These are phyloP conservation scores for Mortierella sp. DNA, from an alignment of 371 early-diverging fungal genomes.

Conservation along the genomic window DNA sequence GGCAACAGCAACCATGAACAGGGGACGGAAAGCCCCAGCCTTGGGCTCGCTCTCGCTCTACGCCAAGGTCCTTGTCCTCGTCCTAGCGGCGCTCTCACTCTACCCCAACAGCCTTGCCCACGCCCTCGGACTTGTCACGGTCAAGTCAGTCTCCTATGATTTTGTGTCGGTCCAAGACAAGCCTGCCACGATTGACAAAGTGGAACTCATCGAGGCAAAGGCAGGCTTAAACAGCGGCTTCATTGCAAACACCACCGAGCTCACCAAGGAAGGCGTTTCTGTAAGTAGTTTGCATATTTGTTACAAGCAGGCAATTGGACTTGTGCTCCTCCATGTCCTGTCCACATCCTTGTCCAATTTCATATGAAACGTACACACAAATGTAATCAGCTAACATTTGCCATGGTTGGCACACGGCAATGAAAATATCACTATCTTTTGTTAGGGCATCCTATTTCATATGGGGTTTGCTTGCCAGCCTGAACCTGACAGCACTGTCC, in stretches of 20 bases:
- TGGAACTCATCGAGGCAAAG: constrained; percentile 10
- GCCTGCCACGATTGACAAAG: constrained; percentile 13
- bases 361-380: too few species aligned
- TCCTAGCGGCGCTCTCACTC: constrained; percentile 15
- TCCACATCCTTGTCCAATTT: background rate
- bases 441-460: constrained; percentile 49
- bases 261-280: constrained; percentile 35
- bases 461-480: constrained; percentile 48
- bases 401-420: background rate
- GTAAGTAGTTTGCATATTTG: constrained; percentile 13
- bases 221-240: constrained; percentile 4
- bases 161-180: constrained; percentile 22
- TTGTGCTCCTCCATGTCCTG: background rate
- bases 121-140: constrained; percentile 16
- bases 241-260: constrained; percentile 19
- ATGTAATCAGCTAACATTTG: background rate
- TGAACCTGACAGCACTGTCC: constrained; percentile 15
- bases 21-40: background rate
- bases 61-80: constrained; percentile 12
- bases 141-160: constrained; percentile 32
- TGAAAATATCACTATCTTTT: background rate
- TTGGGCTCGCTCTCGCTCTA: background rate
- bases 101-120: constrained; percentile 9
- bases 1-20: background rate
- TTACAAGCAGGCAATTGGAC: background rate